Evolutionary conservation across 495 filamentous ascomycete genomes (phyloP).

Genomic region (Bacidia rubella): DNA sequence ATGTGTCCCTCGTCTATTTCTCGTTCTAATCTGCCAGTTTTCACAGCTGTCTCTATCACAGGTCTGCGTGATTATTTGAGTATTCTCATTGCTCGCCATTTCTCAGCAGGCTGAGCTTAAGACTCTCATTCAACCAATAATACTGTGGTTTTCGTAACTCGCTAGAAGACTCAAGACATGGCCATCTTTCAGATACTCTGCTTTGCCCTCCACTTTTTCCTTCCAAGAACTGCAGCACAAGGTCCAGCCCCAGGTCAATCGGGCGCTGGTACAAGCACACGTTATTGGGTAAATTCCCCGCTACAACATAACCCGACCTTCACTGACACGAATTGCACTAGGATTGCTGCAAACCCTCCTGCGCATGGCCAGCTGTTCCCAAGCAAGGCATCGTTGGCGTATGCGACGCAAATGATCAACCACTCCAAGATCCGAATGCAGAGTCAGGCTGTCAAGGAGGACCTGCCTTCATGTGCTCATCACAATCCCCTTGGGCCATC

Average conservation of each 20-base stretch:
- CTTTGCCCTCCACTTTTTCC: no score
- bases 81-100: no score
- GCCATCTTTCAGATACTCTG: no score
- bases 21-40: no score
- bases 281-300: no score
- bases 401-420: constrained; percentile 43
- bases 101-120: no score
- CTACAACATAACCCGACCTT: constrained; percentile 49
- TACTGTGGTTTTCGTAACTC: no score
- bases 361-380: constrained; percentile 39
- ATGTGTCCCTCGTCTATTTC: no score
- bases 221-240: not conserved
- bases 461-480: constrained; percentile 46
- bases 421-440: constrained; percentile 21
- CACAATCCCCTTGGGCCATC: constrained; percentile 50
- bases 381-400: constrained; percentile 34
- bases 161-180: no score
- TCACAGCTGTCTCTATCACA: no score
- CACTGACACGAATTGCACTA: constrained; percentile 10
- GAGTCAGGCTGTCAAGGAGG: constrained; percentile 39
- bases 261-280: constrained; percentile 36
- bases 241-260: constrained; percentile 7
- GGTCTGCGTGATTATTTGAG: no score
- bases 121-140: no score
- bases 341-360: constrained; percentile 58